Evolutionary conservation across 768 basidiomycete genomes (phyloP), one percentile per base, ranked within the genome.

Genomic region (Lactarius indigo): DNA sequence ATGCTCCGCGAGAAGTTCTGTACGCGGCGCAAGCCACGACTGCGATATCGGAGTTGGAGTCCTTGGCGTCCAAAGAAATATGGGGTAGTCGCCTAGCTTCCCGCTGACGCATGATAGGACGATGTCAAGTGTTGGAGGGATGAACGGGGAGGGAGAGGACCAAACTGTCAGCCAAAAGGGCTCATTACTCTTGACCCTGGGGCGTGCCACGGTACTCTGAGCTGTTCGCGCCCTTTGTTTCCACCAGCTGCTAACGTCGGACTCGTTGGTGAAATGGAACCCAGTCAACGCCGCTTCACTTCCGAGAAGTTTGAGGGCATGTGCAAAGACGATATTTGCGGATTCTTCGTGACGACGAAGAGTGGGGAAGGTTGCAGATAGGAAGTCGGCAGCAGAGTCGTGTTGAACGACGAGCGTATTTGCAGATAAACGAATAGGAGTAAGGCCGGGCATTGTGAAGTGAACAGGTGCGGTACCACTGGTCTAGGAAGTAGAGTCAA

Each of bases 131-230:
- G 74, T 73, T 28, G 70, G 74, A 15, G 68, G 66, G 1, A 60
- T 33, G 41, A 74, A 73, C 17, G 75, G 71, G n/a, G 76, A 58
- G 20, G 76, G 73, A 5, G 71, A 70, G 31, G 80, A 79, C 81
- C 82, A 84, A 31, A 82, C 68, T 5, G 84, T 83, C 61, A 85
- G 72, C 85, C 84, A 85, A 70, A 84, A 76, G 31, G 78, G 76
- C 35, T 72, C 75, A 18, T 42, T 63, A 57, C 30, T 57, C 37
- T 35, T 23, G 35, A 28, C 13, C 7, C 30, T 33, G 23, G 35
- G 18, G 7, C 50, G 18, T 50, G 23, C 42, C 58, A 64, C 68
- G 28, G 76, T 70, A 4, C 73, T 68, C 54, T 59, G 69, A 35
- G 74, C 62, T 1, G 74, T 41, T n/a, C 69, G 66, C 28, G 75